phyloP scores from a whole-genome alignment of 164 flowering plant species.

The Protea cynaroides region DNA sequence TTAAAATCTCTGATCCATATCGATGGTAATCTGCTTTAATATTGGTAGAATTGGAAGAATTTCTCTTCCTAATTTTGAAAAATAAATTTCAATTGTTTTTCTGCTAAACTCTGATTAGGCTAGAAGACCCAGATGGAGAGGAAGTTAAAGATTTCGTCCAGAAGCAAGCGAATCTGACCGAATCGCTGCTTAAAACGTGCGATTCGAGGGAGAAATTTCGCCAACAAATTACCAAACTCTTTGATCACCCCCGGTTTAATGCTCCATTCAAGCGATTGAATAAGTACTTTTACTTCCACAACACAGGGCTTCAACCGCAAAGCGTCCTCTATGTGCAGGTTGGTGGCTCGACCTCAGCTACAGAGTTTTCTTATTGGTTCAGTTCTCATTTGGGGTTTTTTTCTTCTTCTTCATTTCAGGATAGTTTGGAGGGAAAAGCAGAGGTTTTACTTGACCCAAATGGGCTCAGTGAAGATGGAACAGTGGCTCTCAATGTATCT shows the following conservation, averaged over 20 bases:
- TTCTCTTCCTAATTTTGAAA: too few species aligned
- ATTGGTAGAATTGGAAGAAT: too few species aligned
- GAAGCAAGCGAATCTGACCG: conserved; percentile 65
- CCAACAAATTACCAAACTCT: conserved; percentile 55
- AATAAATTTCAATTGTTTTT: not conserved
- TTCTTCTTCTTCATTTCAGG: conserved; percentile 33
- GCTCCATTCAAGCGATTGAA: conserved; percentile 65
- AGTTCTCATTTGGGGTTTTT: not conserved
- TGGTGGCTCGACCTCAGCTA: not conserved
- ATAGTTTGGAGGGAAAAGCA: conserved; percentile 71
- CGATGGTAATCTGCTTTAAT: conserved; percentile 47
- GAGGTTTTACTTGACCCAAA: conserved; percentile 95
- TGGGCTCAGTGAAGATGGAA: conserved; percentile 89
- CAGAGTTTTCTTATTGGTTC: not conserved
- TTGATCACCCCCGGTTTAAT: conserved; percentile 71
- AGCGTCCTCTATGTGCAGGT: conserved; percentile 94
- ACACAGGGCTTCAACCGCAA: conserved; percentile 93
- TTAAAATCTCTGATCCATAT: conserved; percentile 68
- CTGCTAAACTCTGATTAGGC: conserved; percentile 48
- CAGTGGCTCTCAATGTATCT: conserved; percentile 54
- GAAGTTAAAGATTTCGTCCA: conserved; percentile 90
- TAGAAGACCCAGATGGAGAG: conserved; percentile 88
- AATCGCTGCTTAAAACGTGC: conserved; percentile 54
- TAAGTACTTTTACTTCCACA: conserved; percentile 87
- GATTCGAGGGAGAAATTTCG: conserved; percentile 68